Conservation (phyloP, 2,329 filamentous ascomycete species). For the Colletotrichum neosansevieriae region DNA sequence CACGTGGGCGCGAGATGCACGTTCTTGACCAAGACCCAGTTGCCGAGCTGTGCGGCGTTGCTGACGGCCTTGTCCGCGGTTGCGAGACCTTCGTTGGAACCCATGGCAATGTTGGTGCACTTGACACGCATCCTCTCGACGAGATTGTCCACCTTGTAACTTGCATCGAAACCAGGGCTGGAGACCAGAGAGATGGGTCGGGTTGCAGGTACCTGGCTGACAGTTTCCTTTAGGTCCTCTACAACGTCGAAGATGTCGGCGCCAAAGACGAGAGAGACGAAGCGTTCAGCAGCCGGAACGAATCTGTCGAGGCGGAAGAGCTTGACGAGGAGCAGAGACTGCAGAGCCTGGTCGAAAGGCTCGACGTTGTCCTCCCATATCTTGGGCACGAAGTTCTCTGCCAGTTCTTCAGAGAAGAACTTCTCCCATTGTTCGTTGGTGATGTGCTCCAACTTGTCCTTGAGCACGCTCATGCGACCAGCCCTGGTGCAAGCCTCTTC, state of each 20-base stretch:
- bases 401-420: slow-evolving; percentile 88
- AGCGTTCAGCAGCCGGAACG: slow-evolving; percentile 91
- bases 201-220: slow-evolving; percentile 84
- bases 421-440: slow-evolving; percentile 77
- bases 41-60: slow-evolving; percentile 90
- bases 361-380: slow-evolving; percentile 76
- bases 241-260: slow-evolving; percentile 83
- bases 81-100: slow-evolving; percentile 92
- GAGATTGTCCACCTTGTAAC: slow-evolving; percentile 97
- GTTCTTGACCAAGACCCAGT: slow-evolving; percentile 99
- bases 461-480: slow-evolving; percentile 78
- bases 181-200: slow-evolving; percentile 93
- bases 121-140: slow-evolving; percentile 85
- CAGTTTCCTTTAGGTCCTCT: slow-evolving; percentile 87
- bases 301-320: slow-evolving; percentile 96
- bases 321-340: slow-evolving; percentile 91
- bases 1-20: slow-evolving; percentile 96
- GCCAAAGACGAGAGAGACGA: slow-evolving; percentile 88
- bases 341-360: slow-evolving; percentile 79
- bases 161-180: slow-evolving; percentile 96
- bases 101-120: slow-evolving; percentile 99
- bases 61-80: slow-evolving; percentile 96
- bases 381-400: slow-evolving; percentile 84
- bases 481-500: slow-evolving; percentile 78
- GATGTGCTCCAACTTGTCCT: slow-evolving; percentile 75